Conservation (phyloP, 352 stramenopile species). For the Thraustotheca clavata region DNA sequence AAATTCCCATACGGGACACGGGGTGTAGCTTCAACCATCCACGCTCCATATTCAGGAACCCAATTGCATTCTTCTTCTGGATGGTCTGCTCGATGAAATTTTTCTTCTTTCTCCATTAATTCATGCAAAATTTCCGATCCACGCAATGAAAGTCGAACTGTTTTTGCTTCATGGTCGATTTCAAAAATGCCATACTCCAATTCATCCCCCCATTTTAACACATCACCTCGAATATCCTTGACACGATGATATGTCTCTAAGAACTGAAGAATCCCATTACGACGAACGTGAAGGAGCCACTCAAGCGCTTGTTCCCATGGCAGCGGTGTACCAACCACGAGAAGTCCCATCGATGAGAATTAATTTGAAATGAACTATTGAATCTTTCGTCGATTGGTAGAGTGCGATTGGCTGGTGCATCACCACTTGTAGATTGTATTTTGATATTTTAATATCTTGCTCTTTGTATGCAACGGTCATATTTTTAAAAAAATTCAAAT, state of each 20-base stretch:
- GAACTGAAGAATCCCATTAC: conserved; percentile 96
- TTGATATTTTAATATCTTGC: too few species aligned
- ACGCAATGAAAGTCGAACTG: conserved; percentile 85
- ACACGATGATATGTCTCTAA: conserved; percentile 94
- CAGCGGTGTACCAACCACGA: conserved; percentile 92
- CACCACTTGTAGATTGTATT: neutral
- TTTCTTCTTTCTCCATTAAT: conserved; percentile 85
- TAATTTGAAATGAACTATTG: neutral
- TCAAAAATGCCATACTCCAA: conserved; percentile 98
- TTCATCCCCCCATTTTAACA: conserved; percentile 97
- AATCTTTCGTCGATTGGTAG: neutral
- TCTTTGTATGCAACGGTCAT: too few species aligned
- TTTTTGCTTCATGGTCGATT: conserved; percentile 82
- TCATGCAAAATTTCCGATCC: conserved; percentile 93
- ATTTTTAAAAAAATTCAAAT: too few species aligned
- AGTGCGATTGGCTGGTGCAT: neutral
- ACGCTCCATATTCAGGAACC: conserved; percentile 98
- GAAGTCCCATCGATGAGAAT: conserved; percentile 47
- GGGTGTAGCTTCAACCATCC: conserved; percentile 99
- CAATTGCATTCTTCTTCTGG: conserved; percentile 91
- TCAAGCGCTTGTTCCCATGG: conserved; percentile 93
- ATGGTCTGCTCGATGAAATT: conserved; percentile 30
- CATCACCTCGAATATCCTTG: conserved; percentile 92
- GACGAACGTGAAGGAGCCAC: conserved; percentile 93
- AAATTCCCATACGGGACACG: conserved; percentile 92